These are phyloP conservation scores for Begonia fuchsioides DNA, from an alignment of 306 rosid species.

Conservation along the genomic window DNA sequence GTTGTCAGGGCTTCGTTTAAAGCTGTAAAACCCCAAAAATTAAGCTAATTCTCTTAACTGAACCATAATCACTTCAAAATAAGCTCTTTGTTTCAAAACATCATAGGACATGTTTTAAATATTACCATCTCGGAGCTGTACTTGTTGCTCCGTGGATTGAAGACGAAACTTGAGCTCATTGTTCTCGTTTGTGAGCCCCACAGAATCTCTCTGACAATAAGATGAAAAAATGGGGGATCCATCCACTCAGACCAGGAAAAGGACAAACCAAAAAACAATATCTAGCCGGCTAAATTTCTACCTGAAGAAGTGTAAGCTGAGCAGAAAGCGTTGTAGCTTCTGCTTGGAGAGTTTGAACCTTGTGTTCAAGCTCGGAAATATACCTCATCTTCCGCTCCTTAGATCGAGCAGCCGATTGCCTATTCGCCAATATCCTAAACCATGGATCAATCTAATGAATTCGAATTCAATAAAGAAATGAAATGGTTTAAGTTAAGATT, in stretches of 20 bases:
- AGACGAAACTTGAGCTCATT: slow-evolving; percentile 83
- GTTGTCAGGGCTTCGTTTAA: neutral
- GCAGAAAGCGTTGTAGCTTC: slow-evolving; percentile 98
- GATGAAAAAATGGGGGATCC: neutral
- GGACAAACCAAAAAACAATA: neutral
- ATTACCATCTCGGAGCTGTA: slow-evolving; percentile 84
- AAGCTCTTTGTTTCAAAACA: too few species aligned
- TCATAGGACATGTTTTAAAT: too few species aligned
- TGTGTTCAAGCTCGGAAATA: slow-evolving; percentile 79
- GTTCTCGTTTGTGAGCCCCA: slow-evolving; percentile 48
- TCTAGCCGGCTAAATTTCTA: slow-evolving; percentile 12
- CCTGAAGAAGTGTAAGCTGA: slow-evolving; percentile 87
- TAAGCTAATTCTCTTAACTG: too few species aligned
- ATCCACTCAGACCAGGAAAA: neutral
- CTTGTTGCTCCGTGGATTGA: slow-evolving; percentile 80
- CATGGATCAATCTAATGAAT: slow-evolving; percentile 3
- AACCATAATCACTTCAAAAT: too few species aligned
- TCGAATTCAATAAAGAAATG: neutral
- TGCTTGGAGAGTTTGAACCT: slow-evolving; percentile 90
- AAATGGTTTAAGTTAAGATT: neutral
- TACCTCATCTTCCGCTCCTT: slow-evolving; percentile 90
- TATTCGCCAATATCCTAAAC: slow-evolving; percentile 80
- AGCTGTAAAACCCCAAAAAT: neutral
- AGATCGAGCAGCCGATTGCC: slow-evolving; percentile 95
- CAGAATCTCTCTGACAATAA: slow-evolving; percentile 69